Percentiles rank a stretch among this genome's conserved stretches.
These are phyloP conservation scores for Westerdykella aurantiaca DNA, from an alignment of 2,329 filamentous ascomycete genomes.

Conservation along the genomic window DNA sequence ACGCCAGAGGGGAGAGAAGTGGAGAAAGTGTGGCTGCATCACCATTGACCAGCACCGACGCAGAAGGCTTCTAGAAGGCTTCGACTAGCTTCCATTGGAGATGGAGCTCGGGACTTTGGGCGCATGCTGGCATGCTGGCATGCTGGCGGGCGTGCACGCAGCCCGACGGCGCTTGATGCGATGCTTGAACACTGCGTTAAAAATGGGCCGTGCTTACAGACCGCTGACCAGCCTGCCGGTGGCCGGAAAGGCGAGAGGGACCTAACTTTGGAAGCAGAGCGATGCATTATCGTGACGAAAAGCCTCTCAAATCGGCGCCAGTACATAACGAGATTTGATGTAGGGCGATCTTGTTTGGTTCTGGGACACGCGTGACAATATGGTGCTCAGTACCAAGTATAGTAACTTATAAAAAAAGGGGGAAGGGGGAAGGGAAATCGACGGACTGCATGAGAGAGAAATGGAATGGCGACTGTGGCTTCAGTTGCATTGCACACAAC, in stretches of 20 bases:
- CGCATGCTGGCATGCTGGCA: background rate
- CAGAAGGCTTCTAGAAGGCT: slow-evolving; percentile 13
- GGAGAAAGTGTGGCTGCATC: slow-evolving; percentile 2
- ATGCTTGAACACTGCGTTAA: background rate
- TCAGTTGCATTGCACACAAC: background rate
- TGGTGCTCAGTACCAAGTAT: background rate
- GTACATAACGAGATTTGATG: too few relatives aligned
- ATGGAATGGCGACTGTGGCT: too few relatives aligned
- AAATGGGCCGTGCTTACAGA: background rate
- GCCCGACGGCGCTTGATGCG: slow-evolving; percentile 4
- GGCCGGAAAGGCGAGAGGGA: too few relatives aligned
- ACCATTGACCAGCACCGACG: slow-evolving; percentile 6
- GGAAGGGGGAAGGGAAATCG: too few relatives aligned
- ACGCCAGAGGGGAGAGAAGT: too few relatives aligned
- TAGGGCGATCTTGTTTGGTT: too few relatives aligned
- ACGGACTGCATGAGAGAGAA: too few relatives aligned
- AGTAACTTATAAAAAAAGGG: background rate
- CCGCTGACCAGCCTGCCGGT: background rate
- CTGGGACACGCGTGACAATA: background rate
- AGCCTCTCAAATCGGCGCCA: too few relatives aligned
- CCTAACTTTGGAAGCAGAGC: too few relatives aligned
- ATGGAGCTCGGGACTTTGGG: slow-evolving; percentile 2
- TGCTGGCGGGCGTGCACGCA: slow-evolving; percentile 3
- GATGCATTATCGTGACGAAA: too few relatives aligned
- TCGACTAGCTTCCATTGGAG: slow-evolving; percentile 17